Evolutionary conservation across 148 eudicot species (phyloP).

Genomic region (Dysphania ambrosioides): DNA sequence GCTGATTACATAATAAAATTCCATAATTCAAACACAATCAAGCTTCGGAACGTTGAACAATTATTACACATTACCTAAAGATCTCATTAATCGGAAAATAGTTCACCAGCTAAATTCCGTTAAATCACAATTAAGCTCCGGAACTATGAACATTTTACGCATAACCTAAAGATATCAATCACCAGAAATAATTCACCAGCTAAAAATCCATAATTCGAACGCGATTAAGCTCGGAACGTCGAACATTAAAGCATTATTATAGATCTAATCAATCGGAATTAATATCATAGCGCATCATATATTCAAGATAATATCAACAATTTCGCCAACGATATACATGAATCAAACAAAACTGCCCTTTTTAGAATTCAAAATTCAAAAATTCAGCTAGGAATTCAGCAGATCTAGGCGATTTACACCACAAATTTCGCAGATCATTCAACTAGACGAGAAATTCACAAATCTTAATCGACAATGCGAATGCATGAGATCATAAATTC

Average conservation of each 20-base stretch:
- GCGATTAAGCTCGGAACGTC: not conserved
- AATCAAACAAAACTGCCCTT: slow-evolving; percentile 6
- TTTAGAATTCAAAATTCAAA: not conserved
- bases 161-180: too few species aligned
- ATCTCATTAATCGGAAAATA: too few species aligned
- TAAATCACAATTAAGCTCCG: too few species aligned
- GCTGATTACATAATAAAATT: too few species aligned
- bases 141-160: too few species aligned
- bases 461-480: too few species aligned
- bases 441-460: not conserved
- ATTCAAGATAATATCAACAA: not conserved
- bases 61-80: too few species aligned
- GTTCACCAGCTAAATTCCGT: too few species aligned
- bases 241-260: not conserved
- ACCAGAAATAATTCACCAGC: too few species aligned
- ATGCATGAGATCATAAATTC: too few species aligned
- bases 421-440: not conserved
- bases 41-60: too few species aligned
- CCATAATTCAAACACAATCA: too few species aligned
- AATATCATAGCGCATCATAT: not conserved
- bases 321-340: not conserved
- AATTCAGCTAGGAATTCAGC: not conserved
- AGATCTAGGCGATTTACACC: slow-evolving; percentile 11
- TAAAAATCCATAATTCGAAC: not conserved
- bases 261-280: not conserved